phyloP scores from a whole-genome alignment of 2,329 filamentous ascomycete species.

The Alternaria angustiovoidea region DNA sequence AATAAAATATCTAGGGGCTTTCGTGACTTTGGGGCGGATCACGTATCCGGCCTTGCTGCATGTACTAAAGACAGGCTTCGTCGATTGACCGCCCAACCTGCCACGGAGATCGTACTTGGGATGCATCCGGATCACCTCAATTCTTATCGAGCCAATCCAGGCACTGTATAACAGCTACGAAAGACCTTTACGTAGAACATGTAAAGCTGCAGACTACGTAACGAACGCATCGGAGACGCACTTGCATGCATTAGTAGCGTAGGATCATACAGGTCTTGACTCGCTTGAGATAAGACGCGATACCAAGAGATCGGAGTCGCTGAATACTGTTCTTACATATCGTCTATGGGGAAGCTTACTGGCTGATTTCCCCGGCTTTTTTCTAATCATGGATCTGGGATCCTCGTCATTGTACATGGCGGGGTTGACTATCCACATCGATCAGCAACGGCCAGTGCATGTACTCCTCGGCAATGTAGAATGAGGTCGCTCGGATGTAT shows the following conservation, averaged over 20 bases:
- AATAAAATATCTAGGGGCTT: constrained; percentile 16
- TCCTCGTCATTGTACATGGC: constrained; percentile 38
- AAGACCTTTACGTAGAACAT: constrained; percentile 22
- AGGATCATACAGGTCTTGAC: constrained; percentile 13
- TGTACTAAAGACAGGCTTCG: neutral
- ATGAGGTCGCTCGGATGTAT: neutral
- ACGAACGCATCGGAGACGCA: constrained; percentile 28
- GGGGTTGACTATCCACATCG: constrained; percentile 31
- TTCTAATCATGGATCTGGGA: constrained; percentile 1
- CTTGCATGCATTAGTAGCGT: constrained; percentile 29
- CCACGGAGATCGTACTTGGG: constrained; percentile 3
- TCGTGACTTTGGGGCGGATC: neutral
- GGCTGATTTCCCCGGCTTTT: constrained; percentile 21
- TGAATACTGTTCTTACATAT: constrained; percentile 38
- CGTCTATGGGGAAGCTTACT: constrained; percentile 25
- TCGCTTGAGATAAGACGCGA: constrained; percentile 40
- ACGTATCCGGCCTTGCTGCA: neutral
- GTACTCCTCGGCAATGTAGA: neutral
- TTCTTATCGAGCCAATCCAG: constrained; percentile 21
- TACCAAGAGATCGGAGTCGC: constrained; percentile 17
- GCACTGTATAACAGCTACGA: constrained; percentile 10
- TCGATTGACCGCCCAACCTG: constrained; percentile 15
- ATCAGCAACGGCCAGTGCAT: constrained; percentile 15
- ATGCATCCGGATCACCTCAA: neutral
- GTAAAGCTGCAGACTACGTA: constrained; percentile 32